Percentiles rank a stretch among this genome's conserved stretches.
Conservation (phyloP, 441 rosid species). For the Flueggea neowawraea region DNA sequence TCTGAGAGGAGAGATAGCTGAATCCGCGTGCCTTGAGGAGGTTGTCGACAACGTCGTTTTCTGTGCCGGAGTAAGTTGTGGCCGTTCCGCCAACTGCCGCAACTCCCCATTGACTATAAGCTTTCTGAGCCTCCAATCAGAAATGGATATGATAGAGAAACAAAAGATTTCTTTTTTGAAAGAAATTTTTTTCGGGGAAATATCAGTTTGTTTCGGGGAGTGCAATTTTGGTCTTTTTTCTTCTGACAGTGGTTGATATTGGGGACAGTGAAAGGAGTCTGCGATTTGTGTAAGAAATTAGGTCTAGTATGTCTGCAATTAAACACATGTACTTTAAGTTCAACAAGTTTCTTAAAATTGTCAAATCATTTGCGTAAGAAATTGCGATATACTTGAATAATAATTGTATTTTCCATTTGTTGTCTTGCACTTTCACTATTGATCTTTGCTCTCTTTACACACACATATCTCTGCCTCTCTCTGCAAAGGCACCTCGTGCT, state of each 20-base stretch:
- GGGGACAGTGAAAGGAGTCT: no score
- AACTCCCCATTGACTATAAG: constrained; percentile 61
- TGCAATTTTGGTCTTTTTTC: no score
- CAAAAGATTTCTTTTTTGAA: not conserved
- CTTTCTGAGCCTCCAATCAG: not conserved
- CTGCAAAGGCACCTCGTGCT: not conserved
- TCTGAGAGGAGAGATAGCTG: constrained; percentile 61
- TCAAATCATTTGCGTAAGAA: no score
- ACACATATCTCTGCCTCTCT: constrained; percentile 41
- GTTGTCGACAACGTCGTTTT: constrained; percentile 60
- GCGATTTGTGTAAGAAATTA: no score
- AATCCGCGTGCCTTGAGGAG: constrained; percentile 63
- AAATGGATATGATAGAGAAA: not conserved
- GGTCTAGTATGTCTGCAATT: no score
- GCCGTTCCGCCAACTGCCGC: constrained; percentile 62
- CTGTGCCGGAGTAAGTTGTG: constrained; percentile 24
- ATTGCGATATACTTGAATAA: no score
- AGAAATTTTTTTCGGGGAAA: no score
- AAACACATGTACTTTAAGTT: no score
- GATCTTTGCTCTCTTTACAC: constrained; percentile 16
- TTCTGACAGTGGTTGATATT: no score
- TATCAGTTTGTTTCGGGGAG: no score
- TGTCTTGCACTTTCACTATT: constrained; percentile 18
- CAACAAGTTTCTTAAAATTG: no score
- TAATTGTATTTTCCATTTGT: constrained; percentile 21